phyloP scores from a whole-genome alignment of 768 basidiomycete species.

The Podaxis mareebaensis region DNA sequence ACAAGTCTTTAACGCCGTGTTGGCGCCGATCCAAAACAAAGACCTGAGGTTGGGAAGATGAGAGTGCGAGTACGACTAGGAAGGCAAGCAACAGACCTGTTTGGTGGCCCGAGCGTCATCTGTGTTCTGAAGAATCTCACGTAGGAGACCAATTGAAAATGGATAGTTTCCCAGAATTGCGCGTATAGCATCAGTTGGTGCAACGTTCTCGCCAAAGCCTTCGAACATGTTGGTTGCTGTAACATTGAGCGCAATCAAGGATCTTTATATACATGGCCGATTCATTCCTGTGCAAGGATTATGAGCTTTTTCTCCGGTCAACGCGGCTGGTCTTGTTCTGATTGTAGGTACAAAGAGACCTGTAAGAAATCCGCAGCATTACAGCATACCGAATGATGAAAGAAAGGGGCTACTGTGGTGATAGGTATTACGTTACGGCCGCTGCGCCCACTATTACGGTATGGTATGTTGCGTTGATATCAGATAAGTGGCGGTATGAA shows the following conservation, averaged over 20 bases:
- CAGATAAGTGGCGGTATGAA: too few relatives aligned
- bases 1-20: slow-evolving; percentile 26
- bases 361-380: too few relatives aligned
- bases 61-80: neutral
- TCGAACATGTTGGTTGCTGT: slow-evolving; percentile 18
- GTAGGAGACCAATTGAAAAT: slow-evolving; percentile 36
- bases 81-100: slow-evolving; percentile 26
- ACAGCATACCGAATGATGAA: too few relatives aligned
- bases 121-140: slow-evolving; percentile 42
- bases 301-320: too few relatives aligned
- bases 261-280: too few relatives aligned
- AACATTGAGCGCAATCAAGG: neutral
- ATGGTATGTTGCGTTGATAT: too few relatives aligned
- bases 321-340: too few relatives aligned
- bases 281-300: too few relatives aligned
- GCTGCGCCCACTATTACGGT: too few relatives aligned
- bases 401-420: too few relatives aligned
- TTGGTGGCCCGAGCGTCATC: slow-evolving; percentile 38
- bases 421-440: too few relatives aligned
- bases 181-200: slow-evolving; percentile 24
- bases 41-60: slow-evolving; percentile 16
- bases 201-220: slow-evolving; percentile 20
- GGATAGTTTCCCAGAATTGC: slow-evolving; percentile 39
- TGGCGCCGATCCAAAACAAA: slow-evolving; percentile 34
- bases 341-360: too few relatives aligned